Conservation (phyloP, 208 protist genomes). For the Trypanosoma cruzi region DNA sequence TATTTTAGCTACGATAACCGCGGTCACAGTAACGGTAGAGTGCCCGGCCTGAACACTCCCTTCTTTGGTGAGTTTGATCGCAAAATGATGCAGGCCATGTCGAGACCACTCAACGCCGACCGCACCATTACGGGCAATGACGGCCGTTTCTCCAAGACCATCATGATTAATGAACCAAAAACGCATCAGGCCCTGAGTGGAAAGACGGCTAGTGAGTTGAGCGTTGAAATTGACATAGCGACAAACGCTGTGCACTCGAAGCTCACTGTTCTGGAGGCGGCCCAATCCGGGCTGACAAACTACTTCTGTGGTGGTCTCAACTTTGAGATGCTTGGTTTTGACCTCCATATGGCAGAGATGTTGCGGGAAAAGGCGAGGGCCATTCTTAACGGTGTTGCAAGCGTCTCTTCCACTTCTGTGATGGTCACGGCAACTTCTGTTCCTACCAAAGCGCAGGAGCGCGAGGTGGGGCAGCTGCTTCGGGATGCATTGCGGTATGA, state of each 20-base stretch:
- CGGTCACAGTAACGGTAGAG: slow-evolving; percentile 62
- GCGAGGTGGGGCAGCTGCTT: slow-evolving; percentile 50
- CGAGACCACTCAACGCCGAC: slow-evolving; percentile 68
- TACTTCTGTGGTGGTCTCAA: slow-evolving; percentile 88
- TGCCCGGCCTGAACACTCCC: slow-evolving; percentile 86
- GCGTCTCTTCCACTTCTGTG: neutral
- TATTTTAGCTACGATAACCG: slow-evolving; percentile 78
- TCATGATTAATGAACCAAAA: slow-evolving; percentile 88
- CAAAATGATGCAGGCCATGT: slow-evolving; percentile 93
- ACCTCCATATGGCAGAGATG: slow-evolving; percentile 60
- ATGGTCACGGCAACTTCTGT: neutral
- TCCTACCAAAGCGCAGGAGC: slow-evolving; percentile 27
- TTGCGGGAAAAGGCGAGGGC: slow-evolving; percentile 39
- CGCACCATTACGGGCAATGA: slow-evolving; percentile 82
- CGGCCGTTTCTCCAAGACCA: slow-evolving; percentile 86
- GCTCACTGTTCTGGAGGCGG: slow-evolving; percentile 83
- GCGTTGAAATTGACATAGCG: slow-evolving; percentile 63
- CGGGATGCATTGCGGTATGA: slow-evolving; percentile 73
- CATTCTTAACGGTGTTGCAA: slow-evolving; percentile 20
- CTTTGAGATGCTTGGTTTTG: slow-evolving; percentile 64
- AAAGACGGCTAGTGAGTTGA: slow-evolving; percentile 65
- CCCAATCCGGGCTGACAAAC: slow-evolving; percentile 89
- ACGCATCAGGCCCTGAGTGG: slow-evolving; percentile 76
- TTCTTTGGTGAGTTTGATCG: slow-evolving; percentile 87
- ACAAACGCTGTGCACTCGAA: slow-evolving; percentile 90